Conservation (phyloP, 169 alveolate species). For the Plasmodium gonderi region DNA sequence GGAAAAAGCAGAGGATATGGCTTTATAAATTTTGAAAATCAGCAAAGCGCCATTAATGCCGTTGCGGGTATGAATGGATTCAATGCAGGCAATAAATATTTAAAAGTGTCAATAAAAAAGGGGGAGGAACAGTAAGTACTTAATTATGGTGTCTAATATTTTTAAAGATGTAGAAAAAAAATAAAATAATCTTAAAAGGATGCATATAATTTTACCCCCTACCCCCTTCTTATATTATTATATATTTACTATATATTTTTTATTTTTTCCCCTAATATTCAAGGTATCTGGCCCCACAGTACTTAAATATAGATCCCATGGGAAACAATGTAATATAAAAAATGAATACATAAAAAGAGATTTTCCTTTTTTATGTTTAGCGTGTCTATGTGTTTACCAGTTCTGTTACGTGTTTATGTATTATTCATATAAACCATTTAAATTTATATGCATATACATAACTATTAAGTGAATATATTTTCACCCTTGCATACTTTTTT, state of each 20-base stretch:
- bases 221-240: not conserved
- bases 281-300: slow-evolving; percentile 67
- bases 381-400: no score
- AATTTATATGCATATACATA: no score
- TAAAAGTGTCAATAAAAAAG: slow-evolving; percentile 90
- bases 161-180: not conserved
- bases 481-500: no score
- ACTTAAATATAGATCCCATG: slow-evolving; percentile 46
- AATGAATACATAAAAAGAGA: not conserved
- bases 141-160: not conserved
- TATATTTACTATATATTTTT: not conserved
- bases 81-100: slow-evolving; percentile 87
- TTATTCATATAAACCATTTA: no score
- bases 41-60: slow-evolving; percentile 90
- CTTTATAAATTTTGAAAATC: slow-evolving; percentile 90
- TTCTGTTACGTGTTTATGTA: no score
- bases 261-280: not conserved
- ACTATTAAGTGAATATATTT: no score
- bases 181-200: not conserved
- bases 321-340: slow-evolving; percentile 56
- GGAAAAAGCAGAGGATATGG: slow-evolving; percentile 92
- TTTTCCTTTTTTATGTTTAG: no score
- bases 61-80: slow-evolving; percentile 89
- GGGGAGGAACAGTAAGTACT: slow-evolving; percentile 88
- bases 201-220: not conserved